Base-by-base conservation (phyloP, 345 rosid species). In the Firmiana major region DNA sequence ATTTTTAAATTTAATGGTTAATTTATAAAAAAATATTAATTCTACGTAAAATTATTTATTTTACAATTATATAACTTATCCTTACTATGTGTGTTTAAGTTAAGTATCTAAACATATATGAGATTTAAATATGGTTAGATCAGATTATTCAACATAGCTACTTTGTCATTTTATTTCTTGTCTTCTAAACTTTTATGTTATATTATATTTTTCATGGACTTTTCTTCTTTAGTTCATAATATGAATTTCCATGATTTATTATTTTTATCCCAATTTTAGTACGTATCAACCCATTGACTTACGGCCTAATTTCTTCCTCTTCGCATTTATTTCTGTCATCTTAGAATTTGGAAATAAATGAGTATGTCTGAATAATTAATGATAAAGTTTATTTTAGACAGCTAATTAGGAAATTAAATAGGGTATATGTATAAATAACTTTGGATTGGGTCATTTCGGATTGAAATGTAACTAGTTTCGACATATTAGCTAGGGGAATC, bases 21-120 rank as follows among this genome's bases (percentile, higher is more conserved):
- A n/a, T n/a, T n/a, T n/a, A n/a, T n/a, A n/a, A n/a, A n/a, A n/a
- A n/a, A n/a, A n/a, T n/a, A n/a, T n/a, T n/a, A n/a, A n/a, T n/a
- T n/a, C n/a, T n/a, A n/a, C n/a, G n/a, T n/a, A n/a, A n/a, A n/a
- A n/a, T n/a, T n/a, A n/a, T n/a, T n/a, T n/a, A n/a, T n/a, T n/a
- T n/a, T n/a, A n/a, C n/a, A n/a, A n/a, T n/a, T n/a, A n/a, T n/a
- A n/a, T n/a, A n/a, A n/a, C n/a, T n/a, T n/a, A n/a, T n/a, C n/a
- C n/a, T n/a, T n/a, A n/a, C n/a, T n/a, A n/a, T n/a, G n/a, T n/a
- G n/a, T n/a, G n/a, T n/a, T n/a, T 74, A 26, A 21, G 79, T 81
- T 83, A 83, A 82, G 82, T 81, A 62, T 75, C 22, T n/a, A 26
- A 17, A 21, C 43, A 43, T 10, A 38, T 36, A 65, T 19, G 46